phyloP scores from a whole-genome alignment of 495 filamentous ascomycete species.

The Daldinia childiae region DNA sequence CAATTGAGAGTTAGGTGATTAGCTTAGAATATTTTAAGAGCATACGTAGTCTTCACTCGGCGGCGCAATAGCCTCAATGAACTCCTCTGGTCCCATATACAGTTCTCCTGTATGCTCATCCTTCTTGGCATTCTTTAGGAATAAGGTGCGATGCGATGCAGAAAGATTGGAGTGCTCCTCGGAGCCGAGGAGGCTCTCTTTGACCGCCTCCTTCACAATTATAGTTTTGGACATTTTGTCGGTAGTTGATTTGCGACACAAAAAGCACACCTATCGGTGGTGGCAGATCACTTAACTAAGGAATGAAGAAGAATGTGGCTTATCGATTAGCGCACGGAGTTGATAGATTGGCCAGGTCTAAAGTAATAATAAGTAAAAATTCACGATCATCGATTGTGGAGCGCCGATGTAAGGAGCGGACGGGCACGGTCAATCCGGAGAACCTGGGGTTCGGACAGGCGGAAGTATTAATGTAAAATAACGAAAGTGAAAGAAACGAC shows the following conservation, averaged over 20 bases:
- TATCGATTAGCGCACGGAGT: slow-evolving; percentile 37
- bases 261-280: slow-evolving; percentile 15
- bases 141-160: slow-evolving; percentile 72
- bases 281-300: not conserved
- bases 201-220: slow-evolving; percentile 72
- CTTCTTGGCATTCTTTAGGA: slow-evolving; percentile 78
- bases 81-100: slow-evolving; percentile 83
- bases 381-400: slow-evolving; percentile 35
- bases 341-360: slow-evolving; percentile 23
- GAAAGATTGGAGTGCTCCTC: slow-evolving; percentile 69
- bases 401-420: slow-evolving; percentile 29
- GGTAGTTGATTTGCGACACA: slow-evolving; percentile 44
- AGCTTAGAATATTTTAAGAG: slow-evolving; percentile 22
- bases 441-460: slow-evolving; percentile 20
- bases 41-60: slow-evolving; percentile 89
- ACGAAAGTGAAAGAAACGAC: slow-evolving; percentile 18
- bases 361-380: slow-evolving; percentile 19
- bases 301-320: slow-evolving; percentile 15
- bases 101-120: slow-evolving; percentile 78
- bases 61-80: slow-evolving; percentile 90
- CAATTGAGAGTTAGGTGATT: not conserved
- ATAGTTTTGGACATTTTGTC: not conserved
- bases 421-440: slow-evolving; percentile 25
- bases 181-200: slow-evolving; percentile 78
- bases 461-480: slow-evolving; percentile 25